phyloP scores from a whole-genome alignment of 176 grass and related monocot genomes.

The Aegilops bicornis region DNA sequence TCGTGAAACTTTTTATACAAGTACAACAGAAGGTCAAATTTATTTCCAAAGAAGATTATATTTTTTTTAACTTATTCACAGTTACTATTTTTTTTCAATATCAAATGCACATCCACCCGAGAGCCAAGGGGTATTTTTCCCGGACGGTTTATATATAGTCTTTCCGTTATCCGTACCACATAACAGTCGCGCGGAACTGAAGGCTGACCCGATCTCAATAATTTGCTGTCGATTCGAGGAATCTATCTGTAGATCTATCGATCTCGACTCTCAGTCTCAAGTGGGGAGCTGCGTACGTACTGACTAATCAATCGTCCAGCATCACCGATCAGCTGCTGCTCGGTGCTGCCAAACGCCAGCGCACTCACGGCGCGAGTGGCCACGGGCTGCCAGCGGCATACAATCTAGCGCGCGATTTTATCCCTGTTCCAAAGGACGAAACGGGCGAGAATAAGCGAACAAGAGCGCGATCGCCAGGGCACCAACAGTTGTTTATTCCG shows the following conservation, averaged over 20 bases:
- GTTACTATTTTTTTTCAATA: too few species aligned
- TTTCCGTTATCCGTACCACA: not conserved
- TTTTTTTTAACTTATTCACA: too few species aligned
- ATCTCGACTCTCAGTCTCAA: not conserved
- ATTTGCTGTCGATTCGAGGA: not conserved
- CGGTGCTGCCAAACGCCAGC: slow-evolving; percentile 32
- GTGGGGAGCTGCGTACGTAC: slow-evolving; percentile 11
- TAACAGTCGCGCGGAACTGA: not conserved
- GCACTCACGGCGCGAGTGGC: slow-evolving; percentile 36
- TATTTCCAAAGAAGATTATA: too few species aligned
- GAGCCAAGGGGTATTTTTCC: too few species aligned
- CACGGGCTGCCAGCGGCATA: slow-evolving; percentile 21
- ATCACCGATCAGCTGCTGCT: not conserved
- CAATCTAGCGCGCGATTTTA: slow-evolving; percentile 26
- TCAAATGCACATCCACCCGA: too few species aligned
- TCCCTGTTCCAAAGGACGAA: slow-evolving; percentile 13
- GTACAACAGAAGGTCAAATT: too few species aligned
- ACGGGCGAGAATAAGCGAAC: not conserved
- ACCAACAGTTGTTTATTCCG: slow-evolving; percentile 25
- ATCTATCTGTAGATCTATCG: not conserved
- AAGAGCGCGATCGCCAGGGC: slow-evolving; percentile 23
- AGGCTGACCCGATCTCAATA: not conserved
- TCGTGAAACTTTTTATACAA: too few species aligned
- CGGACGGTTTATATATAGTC: too few species aligned
- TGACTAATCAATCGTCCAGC: slow-evolving; percentile 6